Evolutionary conservation across 345 rosid species (phyloP).

Genomic region (Punica granatum): DNA sequence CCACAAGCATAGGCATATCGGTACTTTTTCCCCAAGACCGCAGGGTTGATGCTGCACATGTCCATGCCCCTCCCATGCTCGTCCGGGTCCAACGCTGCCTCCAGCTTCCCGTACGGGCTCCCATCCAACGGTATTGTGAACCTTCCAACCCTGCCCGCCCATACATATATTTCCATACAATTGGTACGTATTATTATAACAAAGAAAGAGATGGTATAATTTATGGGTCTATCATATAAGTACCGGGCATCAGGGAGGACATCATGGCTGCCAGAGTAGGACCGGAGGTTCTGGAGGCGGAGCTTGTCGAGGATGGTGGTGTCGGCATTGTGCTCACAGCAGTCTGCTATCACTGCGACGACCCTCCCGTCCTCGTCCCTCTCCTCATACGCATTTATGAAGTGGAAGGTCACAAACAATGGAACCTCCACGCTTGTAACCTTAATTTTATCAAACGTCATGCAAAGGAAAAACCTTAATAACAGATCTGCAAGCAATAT

Average conservation of each 20-base stretch:
- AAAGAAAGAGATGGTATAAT: too few relatives aligned
- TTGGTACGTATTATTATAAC: too few relatives aligned
- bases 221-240: background rate
- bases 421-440: constrained; percentile 97
- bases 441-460: constrained; percentile 20
- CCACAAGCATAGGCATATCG: constrained; percentile 93
- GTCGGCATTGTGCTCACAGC: constrained; percentile 86
- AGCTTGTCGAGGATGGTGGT: constrained; percentile 70
- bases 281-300: constrained; percentile 66
- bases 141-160: constrained; percentile 70
- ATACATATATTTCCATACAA: background rate
- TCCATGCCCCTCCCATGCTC: constrained; percentile 98
- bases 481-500: too few relatives aligned
- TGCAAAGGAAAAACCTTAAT: too few relatives aligned
- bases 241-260: constrained; percentile 87
- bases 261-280: constrained; percentile 52
- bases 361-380: constrained; percentile 70
- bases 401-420: constrained; percentile 73
- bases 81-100: constrained; percentile 74
- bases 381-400: constrained; percentile 92
- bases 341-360: constrained; percentile 63
- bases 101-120: constrained; percentile 59
- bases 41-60: constrained; percentile 91
- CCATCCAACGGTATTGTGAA: constrained; percentile 84
- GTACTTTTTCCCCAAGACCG: constrained; percentile 54